phyloP scores from a whole-genome alignment of 192 early-diverging fungal genomes.

The Lobosporangium transversale region DNA sequence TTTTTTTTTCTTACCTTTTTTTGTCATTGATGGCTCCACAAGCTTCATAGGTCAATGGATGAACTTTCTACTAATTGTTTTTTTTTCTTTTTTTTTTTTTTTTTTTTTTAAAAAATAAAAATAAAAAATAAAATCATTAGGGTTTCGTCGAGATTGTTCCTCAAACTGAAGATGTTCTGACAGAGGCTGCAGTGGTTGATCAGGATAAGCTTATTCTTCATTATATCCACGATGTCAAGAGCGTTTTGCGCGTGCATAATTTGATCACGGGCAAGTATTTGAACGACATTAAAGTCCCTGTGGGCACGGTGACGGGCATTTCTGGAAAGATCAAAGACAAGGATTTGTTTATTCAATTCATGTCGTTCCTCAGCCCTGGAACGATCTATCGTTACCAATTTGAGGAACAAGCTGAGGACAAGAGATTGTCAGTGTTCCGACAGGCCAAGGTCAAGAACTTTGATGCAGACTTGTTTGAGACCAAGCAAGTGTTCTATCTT shows the following conservation, averaged over 20 bases:
- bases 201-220: slow-evolving; percentile 65
- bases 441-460: slow-evolving; percentile 61
- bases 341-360: slow-evolving; percentile 66
- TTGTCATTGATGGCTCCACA: no score
- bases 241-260: slow-evolving; percentile 56
- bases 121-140: no score
- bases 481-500: slow-evolving; percentile 72
- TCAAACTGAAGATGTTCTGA: slow-evolving; percentile 62
- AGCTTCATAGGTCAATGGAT: no score
- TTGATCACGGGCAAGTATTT: slow-evolving; percentile 55
- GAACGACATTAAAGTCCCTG: slow-evolving; percentile 56
- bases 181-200: slow-evolving; percentile 53
- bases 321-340: slow-evolving; percentile 50
- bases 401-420: slow-evolving; percentile 10
- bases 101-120: no score
- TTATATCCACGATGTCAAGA: slow-evolving; percentile 74
- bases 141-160: slow-evolving; percentile 72
- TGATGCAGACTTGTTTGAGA: slow-evolving; percentile 60
- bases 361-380: slow-evolving; percentile 67
- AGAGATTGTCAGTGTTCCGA: slow-evolving; percentile 53
- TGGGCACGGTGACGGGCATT: slow-evolving; percentile 59
- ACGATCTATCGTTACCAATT: slow-evolving; percentile 71
- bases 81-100: not conserved
- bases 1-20: not conserved
- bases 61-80: not conserved